Base-by-base conservation (phyloP, 2,329 filamentous ascomycete genomes). In the Exophiala aquamarina region DNA sequence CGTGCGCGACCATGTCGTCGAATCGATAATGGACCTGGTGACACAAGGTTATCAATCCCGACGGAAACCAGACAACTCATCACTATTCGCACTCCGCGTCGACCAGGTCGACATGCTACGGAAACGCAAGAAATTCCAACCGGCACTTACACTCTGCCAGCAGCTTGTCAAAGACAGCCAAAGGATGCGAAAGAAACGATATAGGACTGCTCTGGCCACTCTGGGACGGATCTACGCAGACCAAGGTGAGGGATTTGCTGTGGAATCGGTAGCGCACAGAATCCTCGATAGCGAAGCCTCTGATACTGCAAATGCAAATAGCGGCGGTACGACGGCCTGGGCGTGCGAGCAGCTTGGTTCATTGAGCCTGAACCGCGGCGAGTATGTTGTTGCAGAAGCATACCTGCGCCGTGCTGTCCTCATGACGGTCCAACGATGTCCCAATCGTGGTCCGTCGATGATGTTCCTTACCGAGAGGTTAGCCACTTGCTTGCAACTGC, bases 101-200 rank as follows among this genome's bases (percentile, higher is more conserved):
- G 50, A 54, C 36, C 50, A 50, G 31, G 50, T 54, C 32, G 50
- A 54, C 36, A 44, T 50, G 40, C 47, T 54, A 13, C 43, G 47
- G 2, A 41, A 50, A 39, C 47, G 50, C 20, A 41, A 43, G 32
- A 44, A 23, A 11, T 54, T 50, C 37, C 35, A 43, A 14, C 21
- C 36, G 7, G 50, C 50, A 10, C 47, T 41, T 17, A 11, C 17
- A 5, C 32, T 50, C 7, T 50, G 50, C 38, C 45, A 50, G 36
- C 21, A 42, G 17, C 21, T 54, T 19, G 41, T 54, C 44, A 34
- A 44, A 11, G 50, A 54, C 19, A 54, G 50, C 26, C 43, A 39
- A 26, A 19, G 32, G 4, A 54, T 54, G 50, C 19, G 41, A 7
- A 39, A 33, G 2, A 54, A 50, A 41, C 43, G 50, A 13, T 41